phyloP scores from a whole-genome alignment of 495 filamentous ascomycete species.

The Hypoxylon perforatum region DNA sequence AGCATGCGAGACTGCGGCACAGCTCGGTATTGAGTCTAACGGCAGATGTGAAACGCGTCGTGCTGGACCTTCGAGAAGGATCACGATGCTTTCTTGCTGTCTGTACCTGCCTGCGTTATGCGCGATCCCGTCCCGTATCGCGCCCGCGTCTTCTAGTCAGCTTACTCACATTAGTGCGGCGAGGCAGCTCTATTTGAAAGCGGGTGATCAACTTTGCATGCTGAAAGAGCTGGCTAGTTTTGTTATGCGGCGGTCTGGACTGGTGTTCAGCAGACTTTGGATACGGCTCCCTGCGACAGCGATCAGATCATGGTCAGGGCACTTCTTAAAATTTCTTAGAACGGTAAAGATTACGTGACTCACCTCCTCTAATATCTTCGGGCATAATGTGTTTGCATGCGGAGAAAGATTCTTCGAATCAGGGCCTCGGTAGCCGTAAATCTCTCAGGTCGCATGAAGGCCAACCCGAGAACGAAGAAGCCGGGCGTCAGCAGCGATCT shows the following conservation, averaged over 20 bases:
- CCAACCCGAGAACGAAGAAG: background rate
- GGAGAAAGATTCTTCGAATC: background rate
- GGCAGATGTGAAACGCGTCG: background rate
- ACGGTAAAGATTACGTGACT: background rate
- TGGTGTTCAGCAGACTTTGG: background rate
- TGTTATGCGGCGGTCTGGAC: background rate
- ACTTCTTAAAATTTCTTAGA: background rate
- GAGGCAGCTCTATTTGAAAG: background rate
- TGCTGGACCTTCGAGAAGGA: background rate
- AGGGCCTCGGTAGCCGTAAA: background rate
- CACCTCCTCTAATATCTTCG: background rate
- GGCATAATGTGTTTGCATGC: slow-evolving; percentile 4
- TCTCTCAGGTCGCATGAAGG: slow-evolving; percentile 16
- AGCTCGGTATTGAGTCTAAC: background rate
- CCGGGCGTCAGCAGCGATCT: background rate
- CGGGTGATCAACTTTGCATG: slow-evolving; percentile 11
- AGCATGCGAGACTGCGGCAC: slow-evolving; percentile 8
- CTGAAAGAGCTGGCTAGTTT: background rate
- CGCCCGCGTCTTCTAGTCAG: slow-evolving; percentile 17
- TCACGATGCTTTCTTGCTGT: background rate
- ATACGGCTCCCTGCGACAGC: background rate
- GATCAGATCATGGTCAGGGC: background rate
- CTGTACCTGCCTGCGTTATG: slow-evolving; percentile 1
- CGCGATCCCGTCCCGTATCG: background rate
- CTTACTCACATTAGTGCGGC: slow-evolving; percentile 28